Conservation (phyloP, 1,284 basidiomycete genomes). For the Mycena sp. region DNA sequence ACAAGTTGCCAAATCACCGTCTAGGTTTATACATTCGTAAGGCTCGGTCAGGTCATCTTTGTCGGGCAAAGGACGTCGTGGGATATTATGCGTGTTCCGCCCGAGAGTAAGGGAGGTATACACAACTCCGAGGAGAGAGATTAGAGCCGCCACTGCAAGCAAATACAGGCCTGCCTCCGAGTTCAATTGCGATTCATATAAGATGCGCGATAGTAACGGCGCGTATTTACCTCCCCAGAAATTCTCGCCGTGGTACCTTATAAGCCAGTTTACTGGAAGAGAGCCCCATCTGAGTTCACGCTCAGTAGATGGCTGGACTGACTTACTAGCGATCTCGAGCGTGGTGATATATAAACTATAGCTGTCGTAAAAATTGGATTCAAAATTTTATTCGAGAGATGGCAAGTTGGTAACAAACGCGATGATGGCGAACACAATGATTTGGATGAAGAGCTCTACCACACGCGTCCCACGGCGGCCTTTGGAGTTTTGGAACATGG, state of each 20-base stretch:
- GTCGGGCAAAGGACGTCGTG: slow-evolving; percentile 43
- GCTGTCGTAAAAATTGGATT: slow-evolving; percentile 29
- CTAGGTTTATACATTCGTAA: slow-evolving; percentile 51
- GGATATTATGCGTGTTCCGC: slow-evolving; percentile 45
- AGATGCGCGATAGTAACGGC: background rate
- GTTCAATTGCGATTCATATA: background rate
- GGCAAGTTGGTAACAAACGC: slow-evolving; percentile 36
- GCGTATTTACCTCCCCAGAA: slow-evolving; percentile 45
- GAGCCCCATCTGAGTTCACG: background rate
- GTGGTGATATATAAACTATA: slow-evolving; percentile 49
- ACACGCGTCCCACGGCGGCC: slow-evolving; percentile 3
- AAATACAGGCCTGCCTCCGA: slow-evolving; percentile 45
- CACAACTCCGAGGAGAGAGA: slow-evolving; percentile 41
- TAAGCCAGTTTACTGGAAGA: slow-evolving; percentile 56
- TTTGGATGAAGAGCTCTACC: slow-evolving; percentile 31
- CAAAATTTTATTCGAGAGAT: no score
- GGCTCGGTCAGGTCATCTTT: slow-evolving; percentile 45
- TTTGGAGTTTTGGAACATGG: no score
- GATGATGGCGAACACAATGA: slow-evolving; percentile 39
- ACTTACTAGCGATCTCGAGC: slow-evolving; percentile 51
- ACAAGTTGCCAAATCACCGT: slow-evolving; percentile 51
- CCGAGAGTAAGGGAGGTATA: slow-evolving; percentile 50
- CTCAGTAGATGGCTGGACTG: background rate
- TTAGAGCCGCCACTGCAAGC: slow-evolving; percentile 38
- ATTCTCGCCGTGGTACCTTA: slow-evolving; percentile 37